Evolutionary conservation across 2,329 filamentous ascomycete genomes (phyloP).

Genomic region (Claviceps sp.): DNA sequence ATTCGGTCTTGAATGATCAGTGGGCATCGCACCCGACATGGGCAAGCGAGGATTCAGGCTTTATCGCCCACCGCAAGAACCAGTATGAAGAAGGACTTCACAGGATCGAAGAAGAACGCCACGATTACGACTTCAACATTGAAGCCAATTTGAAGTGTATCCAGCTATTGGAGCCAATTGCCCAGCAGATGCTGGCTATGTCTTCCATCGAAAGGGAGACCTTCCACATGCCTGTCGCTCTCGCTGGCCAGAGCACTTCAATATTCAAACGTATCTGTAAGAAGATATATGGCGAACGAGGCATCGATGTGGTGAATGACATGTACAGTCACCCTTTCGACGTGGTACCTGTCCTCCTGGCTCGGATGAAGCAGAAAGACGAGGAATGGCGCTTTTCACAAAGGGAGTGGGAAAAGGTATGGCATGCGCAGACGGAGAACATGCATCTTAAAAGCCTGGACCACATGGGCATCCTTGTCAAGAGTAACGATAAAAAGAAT

Average conservation of each 20-base stretch:
- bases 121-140: constrained; percentile 98
- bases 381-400: constrained; percentile 96
- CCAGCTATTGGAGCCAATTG: constrained; percentile 87
- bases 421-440: constrained; percentile 87
- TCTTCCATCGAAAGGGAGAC: constrained; percentile 53
- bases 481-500: constrained; percentile 78
- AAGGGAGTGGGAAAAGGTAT: constrained; percentile 98
- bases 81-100: constrained; percentile 88
- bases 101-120: constrained; percentile 91
- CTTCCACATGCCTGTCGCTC: constrained; percentile 69
- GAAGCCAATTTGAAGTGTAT: constrained; percentile 92
- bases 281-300: constrained; percentile 90
- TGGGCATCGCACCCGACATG: constrained; percentile 98
- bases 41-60: constrained; percentile 95
- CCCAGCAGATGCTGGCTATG: constrained; percentile 78
- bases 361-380: constrained; percentile 85
- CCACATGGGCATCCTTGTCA: constrained; percentile 86
- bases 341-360: constrained; percentile 78
- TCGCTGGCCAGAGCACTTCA: constrained; percentile 86
- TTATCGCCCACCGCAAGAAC: constrained; percentile 96
- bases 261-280: constrained; percentile 96
- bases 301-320: constrained; percentile 72
- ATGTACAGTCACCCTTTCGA: constrained; percentile 74
- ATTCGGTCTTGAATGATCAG: constrained; percentile 86
- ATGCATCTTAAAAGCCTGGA: constrained; percentile 95